Evolutionary conservation across 2,329 filamentous ascomycete species (phyloP).

Genomic region (Leptographium radiaticola): DNA sequence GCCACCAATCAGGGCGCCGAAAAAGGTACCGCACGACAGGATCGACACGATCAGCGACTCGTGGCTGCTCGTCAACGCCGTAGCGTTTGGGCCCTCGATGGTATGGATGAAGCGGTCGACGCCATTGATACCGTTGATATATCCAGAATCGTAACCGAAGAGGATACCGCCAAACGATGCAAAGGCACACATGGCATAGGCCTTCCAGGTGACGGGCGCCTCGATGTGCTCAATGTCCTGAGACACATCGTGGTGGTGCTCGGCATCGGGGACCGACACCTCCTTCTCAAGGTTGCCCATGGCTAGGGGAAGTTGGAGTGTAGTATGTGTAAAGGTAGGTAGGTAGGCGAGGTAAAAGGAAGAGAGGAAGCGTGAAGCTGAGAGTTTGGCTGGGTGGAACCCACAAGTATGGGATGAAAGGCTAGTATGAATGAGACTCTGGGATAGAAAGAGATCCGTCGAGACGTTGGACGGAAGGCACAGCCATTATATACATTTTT

Average conservation of each 20-base stretch:
- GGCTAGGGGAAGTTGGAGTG: neutral
- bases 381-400: neutral
- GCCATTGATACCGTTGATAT: conserved; percentile 54
- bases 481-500: neutral
- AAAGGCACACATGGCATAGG: conserved; percentile 57
- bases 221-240: conserved; percentile 47
- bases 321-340: neutral
- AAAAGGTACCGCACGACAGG: conserved; percentile 66
- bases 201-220: conserved; percentile 55
- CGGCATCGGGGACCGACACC: neutral
- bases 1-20: conserved; percentile 64
- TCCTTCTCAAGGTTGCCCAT: conserved; percentile 11
- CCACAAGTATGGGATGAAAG: neutral
- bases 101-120: conserved; percentile 35
- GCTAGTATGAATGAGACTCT: neutral
- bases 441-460: neutral
- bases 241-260: conserved; percentile 13
- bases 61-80: conserved; percentile 26
- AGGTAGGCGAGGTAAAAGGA: neutral
- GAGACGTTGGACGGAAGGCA: neutral
- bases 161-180: conserved; percentile 62
- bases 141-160: conserved; percentile 69
- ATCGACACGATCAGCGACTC: conserved; percentile 57
- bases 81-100: conserved; percentile 29
- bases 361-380: neutral